Base-by-base conservation (phyloP, 129 eudicot species). In the Smallanthus sonchifolius region DNA sequence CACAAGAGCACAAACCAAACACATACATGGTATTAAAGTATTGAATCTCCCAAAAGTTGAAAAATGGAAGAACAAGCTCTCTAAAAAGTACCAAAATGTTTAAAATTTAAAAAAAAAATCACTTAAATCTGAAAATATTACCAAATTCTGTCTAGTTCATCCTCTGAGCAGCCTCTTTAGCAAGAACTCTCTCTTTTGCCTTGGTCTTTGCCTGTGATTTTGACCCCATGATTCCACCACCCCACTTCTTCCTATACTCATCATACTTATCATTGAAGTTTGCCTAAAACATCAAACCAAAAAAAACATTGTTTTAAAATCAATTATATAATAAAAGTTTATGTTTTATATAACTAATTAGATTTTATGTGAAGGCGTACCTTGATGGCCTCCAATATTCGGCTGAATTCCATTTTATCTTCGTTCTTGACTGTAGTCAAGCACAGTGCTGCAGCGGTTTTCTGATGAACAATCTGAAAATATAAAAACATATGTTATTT, bases 151-250 rank as follows among this genome's bases (percentile, higher is more conserved):
- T 72, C 77, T 81, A 86, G 44, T 67, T 80, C 91, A 86, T 69
- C 72, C 91, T 81, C 76, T 86, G 91, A 11, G 91, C 91, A 74
- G 91, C 86, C 44, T 86, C 91, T 83, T 86, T 86, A n/a, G 88
- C 84, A 55, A 83, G 69, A 44, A 86, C 77, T 63, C 84, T 83
- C 75, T 86, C 91, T 57, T 80, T 86, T 10, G 91, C 88, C 84
- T 83, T 86, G 17, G 85, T 81, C 52, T 81, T 86, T 1, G 88
- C 91, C 43, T 86, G 91, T 5, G 91, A 86, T 43, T 86, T 86
- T 6, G 91, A 83, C 13, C 91, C 88, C 91, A 86, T 86, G 52
- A 86, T 78, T 1, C 91, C 91, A 5, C 91, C 91, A 19, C 91
- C 91, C 88, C 91, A 84, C 75, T 83, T 83, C 82, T 86, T 86